A percentile compares a stretch with the other conserved stretches of the same genome.
These are phyloP conservation scores for Patellifolia procumbens DNA, from an alignment of 179 eudicot species.

Conservation along the genomic window DNA sequence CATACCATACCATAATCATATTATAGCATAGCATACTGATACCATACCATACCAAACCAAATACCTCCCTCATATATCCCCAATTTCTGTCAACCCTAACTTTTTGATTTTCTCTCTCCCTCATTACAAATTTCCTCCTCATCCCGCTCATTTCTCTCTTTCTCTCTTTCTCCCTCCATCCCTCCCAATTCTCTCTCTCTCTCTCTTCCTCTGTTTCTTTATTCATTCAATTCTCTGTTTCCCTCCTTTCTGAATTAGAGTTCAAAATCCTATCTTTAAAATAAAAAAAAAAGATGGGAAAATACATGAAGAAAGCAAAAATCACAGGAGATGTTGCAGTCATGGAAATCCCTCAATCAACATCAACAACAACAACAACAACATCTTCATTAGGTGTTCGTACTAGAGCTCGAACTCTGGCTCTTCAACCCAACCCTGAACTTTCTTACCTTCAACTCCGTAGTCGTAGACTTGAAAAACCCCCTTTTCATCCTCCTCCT, in stretches of 20 bases:
- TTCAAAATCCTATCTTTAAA: too few species aligned
- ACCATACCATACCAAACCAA: too few species aligned
- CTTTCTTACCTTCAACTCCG: slow-evolving; percentile 77
- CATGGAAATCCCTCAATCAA: slow-evolving; percentile 53
- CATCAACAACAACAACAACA: too few species aligned
- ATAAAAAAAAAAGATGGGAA: slow-evolving; percentile 56
- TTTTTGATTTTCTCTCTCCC: slow-evolving; percentile 10
- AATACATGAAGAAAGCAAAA: slow-evolving; percentile 73
- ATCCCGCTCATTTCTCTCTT: slow-evolving; percentile 24
- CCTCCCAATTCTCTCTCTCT: slow-evolving; percentile 17
- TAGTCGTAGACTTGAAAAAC: slow-evolving; percentile 68
- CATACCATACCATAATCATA: slow-evolving; percentile 5
- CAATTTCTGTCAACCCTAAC: slow-evolving; percentile 32
- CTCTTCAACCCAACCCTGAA: slow-evolving; percentile 46
- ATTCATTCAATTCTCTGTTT: not conserved
- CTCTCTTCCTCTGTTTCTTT: not conserved
- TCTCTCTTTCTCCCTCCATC: too few species aligned
- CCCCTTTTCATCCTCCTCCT: slow-evolving; percentile 39
- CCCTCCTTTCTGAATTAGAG: not conserved
- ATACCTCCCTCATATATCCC: not conserved
- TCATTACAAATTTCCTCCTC: slow-evolving; percentile 13
- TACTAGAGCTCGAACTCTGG: slow-evolving; percentile 70
- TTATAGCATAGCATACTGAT: too few species aligned
- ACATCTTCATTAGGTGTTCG: slow-evolving; percentile 61
- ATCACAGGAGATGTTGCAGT: slow-evolving; percentile 59